phyloP scores from a whole-genome alignment of 208 protist genomes.

The Crithidia expoeki region DNA sequence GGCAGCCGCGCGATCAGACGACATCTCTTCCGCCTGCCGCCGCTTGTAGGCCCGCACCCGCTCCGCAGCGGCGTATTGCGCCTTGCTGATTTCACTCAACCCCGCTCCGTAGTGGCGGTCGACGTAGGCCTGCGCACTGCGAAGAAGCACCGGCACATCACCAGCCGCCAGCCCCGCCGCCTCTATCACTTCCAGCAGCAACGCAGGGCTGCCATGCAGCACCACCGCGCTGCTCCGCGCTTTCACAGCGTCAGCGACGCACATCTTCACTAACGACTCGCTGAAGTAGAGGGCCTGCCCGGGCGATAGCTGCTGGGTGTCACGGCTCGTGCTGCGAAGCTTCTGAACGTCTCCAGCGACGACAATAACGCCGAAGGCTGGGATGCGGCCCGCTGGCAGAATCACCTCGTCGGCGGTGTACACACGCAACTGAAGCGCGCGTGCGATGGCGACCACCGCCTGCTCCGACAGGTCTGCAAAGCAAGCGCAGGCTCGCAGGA shows the following conservation, averaged over 20 bases:
- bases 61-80: conserved; percentile 42
- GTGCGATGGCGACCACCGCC: conserved; percentile 33
- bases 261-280: conserved; percentile 50
- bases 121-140: conserved; percentile 37
- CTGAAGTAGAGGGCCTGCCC: conserved; percentile 55
- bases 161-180: conserved; percentile 2
- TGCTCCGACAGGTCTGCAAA: conserved; percentile 46
- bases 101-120: conserved; percentile 34
- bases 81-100: conserved; percentile 30
- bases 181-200: conserved; percentile 43
- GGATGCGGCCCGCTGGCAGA: conserved; percentile 25
- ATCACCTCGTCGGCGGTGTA: conserved; percentile 47
- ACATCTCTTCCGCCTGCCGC: background rate
- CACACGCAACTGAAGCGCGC: conserved; percentile 40
- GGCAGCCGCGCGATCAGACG: background rate
- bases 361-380: conserved; percentile 28
- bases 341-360: conserved; percentile 36
- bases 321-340: conserved; percentile 10
- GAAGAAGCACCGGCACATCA: conserved; percentile 35
- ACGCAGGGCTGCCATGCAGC: conserved; percentile 37
- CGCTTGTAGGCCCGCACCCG: conserved; percentile 36
- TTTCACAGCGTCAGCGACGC: conserved; percentile 30
- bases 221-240: conserved; percentile 46
- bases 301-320: background rate
- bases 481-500: conserved; percentile 40